A percentile compares a stretch with the other conserved stretches of the same genome.
Evolutionary conservation across 1,284 basidiomycete genomes (phyloP).

Genomic region (Farysia itapuensis): DNA sequence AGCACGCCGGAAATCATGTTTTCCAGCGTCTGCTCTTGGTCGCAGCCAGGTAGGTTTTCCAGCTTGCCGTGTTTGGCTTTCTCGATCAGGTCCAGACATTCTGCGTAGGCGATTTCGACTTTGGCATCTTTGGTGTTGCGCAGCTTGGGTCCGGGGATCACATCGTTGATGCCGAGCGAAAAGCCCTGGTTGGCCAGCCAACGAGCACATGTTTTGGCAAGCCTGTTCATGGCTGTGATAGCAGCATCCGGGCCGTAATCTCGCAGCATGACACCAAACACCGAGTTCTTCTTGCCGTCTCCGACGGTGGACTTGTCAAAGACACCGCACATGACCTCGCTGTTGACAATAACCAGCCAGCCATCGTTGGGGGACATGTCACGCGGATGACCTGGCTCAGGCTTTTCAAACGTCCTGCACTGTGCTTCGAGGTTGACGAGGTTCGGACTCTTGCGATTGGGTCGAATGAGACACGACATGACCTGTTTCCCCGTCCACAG

Average conservation of each 20-base stretch:
- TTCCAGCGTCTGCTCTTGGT: constrained; percentile 96
- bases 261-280: constrained; percentile 95
- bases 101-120: constrained; percentile 84
- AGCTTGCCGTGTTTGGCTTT: constrained; percentile 88
- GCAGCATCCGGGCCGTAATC: constrained; percentile 96
- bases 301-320: constrained; percentile 99
- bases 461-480: constrained; percentile 93
- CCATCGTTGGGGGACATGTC: constrained; percentile 97
- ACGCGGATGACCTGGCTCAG: constrained; percentile 65
- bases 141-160: constrained; percentile 87
- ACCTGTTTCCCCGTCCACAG: constrained; percentile 99
- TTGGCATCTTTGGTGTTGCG: constrained; percentile 79
- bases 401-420: constrained; percentile 89
- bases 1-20: constrained; percentile 90
- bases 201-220: constrained; percentile 92
- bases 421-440: constrained; percentile 92
- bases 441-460: constrained; percentile 75
- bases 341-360: constrained; percentile 95
- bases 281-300: constrained; percentile 98
- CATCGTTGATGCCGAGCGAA: constrained; percentile 97
- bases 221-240: constrained; percentile 89
- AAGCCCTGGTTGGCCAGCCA: constrained; percentile 97
- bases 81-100: constrained; percentile 83
- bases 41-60: constrained; percentile 92
- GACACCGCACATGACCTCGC: constrained; percentile 98